phyloP scores from a whole-genome alignment of 495 filamentous ascomycete genomes.

The Hypoxylon crocopeplum region DNA sequence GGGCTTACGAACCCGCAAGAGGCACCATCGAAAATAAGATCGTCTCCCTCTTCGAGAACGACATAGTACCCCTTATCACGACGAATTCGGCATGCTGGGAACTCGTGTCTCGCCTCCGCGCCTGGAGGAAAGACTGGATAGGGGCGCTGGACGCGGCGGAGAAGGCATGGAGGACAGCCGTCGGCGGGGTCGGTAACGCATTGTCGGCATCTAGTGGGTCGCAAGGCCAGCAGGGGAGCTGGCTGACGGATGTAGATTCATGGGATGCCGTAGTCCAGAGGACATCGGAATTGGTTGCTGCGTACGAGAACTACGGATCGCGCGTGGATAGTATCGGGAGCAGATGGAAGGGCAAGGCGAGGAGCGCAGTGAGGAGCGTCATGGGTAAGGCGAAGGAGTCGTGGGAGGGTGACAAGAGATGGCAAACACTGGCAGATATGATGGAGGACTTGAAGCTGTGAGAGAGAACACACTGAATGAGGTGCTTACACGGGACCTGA shows the following conservation, averaged over 20 bases:
- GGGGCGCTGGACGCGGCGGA: constrained; percentile 83
- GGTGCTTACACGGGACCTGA: no score
- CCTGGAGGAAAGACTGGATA: constrained; percentile 70
- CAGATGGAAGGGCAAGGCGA: constrained; percentile 86
- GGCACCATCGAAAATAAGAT: constrained; percentile 61
- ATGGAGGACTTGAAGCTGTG: constrained; percentile 64
- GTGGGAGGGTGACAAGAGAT: constrained; percentile 81
- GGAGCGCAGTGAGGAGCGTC: constrained; percentile 80
- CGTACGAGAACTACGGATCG: constrained; percentile 69
- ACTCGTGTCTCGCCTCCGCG: constrained; percentile 70
- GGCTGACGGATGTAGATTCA: constrained; percentile 51
- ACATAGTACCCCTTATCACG: constrained; percentile 83
- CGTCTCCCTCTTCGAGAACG: constrained; percentile 73
- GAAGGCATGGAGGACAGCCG: constrained; percentile 81
- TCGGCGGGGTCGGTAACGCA: constrained; percentile 49
- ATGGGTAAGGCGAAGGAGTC: constrained; percentile 80
- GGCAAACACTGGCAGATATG: constrained; percentile 65
- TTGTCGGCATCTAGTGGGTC: constrained; percentile 13
- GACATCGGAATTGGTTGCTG: constrained; percentile 69
- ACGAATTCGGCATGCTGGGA: constrained; percentile 76
- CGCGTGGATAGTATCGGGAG: constrained; percentile 57
- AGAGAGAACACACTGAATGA: no score
- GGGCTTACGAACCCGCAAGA: constrained; percentile 50
- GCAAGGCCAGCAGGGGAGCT: constrained; percentile 43
- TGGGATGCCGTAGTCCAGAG: constrained; percentile 70